Base-by-base conservation (phyloP, 805 yeast genomes). In the Candida anglica region DNA sequence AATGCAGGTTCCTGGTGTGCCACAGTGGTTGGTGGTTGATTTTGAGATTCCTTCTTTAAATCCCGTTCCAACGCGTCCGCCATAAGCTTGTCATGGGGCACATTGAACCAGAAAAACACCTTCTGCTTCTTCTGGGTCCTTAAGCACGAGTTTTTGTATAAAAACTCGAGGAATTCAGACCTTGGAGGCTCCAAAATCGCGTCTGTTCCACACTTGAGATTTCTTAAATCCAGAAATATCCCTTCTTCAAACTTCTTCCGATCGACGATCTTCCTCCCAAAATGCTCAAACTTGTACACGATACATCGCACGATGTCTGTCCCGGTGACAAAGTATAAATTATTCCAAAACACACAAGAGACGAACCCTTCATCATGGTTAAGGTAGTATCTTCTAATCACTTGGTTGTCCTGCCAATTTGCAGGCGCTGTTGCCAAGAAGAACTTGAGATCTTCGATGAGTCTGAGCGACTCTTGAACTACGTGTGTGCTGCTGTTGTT, bases 171-270 rank as follows among this genome's bases (percentile, higher is more conserved):
- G 53, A 91, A 88, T 22, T 79, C 80, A 0, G 95, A 86, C 52
- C 85, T 79, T 11, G 98, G 96, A 30, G 76, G 77, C 55, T 91
- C 98, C 38, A 91, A 65, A 4, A 86, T 73, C 10, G 98, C 96
- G 64, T 87, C 91, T 4, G 79, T 71, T 15, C 93, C 95, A 53
- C 87, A 77, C 60, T 89, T 91, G 40, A 93, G 67, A 42, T 84
- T 78, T 46, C 98, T 75, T 43, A 91, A 63, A 56, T 93, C 98
- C 6, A 95, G 83, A 48, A 93, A 91, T 18, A 91, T 80, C 15
- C 98, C 97, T 62, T 91, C 98, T 64, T 91, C 98, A 53, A 91
- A 91, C 62, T 93, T 91, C 61, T 93, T 89, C 47, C 95, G 70
- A 56, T 93, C 96, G 14, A 75, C 57, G 16, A 93, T 79, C 40